Evolutionary conservation across 129 eudicot species (phyloP), one percentile per base, ranked within the genome.

Genomic region (carrot (Daucus carota)): DNA sequence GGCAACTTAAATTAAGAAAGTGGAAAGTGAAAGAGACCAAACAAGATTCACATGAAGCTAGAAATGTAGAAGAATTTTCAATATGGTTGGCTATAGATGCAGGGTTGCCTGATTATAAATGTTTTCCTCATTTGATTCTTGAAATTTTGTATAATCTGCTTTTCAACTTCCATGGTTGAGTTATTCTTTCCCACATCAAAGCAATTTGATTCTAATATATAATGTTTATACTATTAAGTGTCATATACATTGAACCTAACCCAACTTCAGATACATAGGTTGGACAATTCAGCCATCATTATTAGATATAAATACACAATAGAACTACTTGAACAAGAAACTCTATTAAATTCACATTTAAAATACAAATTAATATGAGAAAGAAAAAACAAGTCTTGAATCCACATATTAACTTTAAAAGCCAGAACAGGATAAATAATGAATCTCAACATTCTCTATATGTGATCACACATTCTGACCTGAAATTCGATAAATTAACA

Each of bases 101-200:
- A 75, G 33, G 78, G 84, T 77, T 75, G 74, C 34, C 68, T 70
- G 60, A 41, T 73, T 75, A 69, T 81, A 67, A 50, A 79, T 67
- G 70, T 81, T 76, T 80, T 76, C 77, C 80, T 33, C 32, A 31
- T 50, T 76, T 73, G 83, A 84, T 81, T 88, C 87, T 78, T 76
- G 75, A 77, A 73, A 62, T 78, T 57, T 43, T 82, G 78, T 69
- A 80, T 76, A 74, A 70, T 22, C 73, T 75, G 63, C 86, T 83
- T 83, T 83, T 44, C 48, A 28, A 78, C 76, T 76, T 88, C 73
- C 63, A 78, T 76, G 81, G 38, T 34, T 41, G 67, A 44, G 66
- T 81, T 85, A 79, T 80, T 68, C 84, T 80, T 45, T 84, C 76
- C 62, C 82, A 52, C 77, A 43, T 65, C 73, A 81, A 48, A 77